Evolutionary conservation across 331 rosid genomes (phyloP).

Genomic region (Arachis monticola): DNA sequence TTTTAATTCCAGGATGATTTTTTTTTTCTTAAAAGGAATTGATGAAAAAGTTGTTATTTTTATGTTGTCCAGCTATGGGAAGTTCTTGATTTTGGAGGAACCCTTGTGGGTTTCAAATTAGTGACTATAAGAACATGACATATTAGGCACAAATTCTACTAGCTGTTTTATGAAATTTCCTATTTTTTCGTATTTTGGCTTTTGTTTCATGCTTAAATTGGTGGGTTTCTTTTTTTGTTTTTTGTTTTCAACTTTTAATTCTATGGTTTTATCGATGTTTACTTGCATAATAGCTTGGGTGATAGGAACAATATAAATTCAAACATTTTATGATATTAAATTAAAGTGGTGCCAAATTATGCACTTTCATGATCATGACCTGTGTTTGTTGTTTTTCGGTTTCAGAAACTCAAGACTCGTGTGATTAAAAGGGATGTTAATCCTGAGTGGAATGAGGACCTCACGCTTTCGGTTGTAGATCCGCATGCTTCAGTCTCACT

Average conservation of each 20-base stretch:
- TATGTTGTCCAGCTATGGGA: neutral
- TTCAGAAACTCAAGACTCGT: constrained; percentile 72
- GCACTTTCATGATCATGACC: neutral
- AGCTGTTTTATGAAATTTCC: neutral
- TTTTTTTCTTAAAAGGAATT: neutral
- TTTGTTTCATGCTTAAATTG: neutral
- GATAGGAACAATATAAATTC: constrained; percentile 19
- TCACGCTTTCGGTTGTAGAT: constrained; percentile 64
- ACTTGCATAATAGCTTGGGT: neutral
- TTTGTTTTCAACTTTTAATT: neutral
- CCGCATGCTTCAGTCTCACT: constrained; percentile 47
- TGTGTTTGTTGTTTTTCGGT: neutral
- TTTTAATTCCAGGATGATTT: neutral
- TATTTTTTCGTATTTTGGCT: neutral
- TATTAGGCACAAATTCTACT: too few relatives aligned
- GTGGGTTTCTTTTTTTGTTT: neutral
- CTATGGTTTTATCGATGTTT: constrained; percentile 10
- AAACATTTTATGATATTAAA: neutral
- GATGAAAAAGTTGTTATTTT: neutral
- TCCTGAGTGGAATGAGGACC: constrained; percentile 82
- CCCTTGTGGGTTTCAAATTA: neutral
- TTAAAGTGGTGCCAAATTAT: constrained; percentile 3
- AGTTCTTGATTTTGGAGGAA: neutral
- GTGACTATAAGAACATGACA: neutral
- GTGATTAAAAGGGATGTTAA: constrained; percentile 56